Conservation (phyloP, 345 rosid species). For the Eucalyptus sp. region DNA sequence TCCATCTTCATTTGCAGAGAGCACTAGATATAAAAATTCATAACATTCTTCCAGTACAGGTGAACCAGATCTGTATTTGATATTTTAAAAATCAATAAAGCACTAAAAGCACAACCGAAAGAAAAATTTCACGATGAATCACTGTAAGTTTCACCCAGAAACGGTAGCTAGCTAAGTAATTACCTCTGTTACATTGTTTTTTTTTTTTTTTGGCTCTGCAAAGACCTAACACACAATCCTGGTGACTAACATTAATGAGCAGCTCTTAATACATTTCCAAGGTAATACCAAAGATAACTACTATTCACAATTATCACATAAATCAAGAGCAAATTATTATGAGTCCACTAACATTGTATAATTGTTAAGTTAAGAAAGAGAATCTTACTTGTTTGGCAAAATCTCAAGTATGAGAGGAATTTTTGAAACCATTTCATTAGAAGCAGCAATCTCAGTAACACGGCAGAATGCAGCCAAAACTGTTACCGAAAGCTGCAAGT, state of each 20-base stretch:
- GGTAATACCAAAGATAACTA: neutral
- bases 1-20: conserved; percentile 51
- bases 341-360: neutral
- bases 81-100: neutral
- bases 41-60: conserved; percentile 55
- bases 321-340: neutral
- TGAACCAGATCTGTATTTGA: conserved; percentile 19
- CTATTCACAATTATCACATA: accelerated
- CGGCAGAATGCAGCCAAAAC: conserved; percentile 78
- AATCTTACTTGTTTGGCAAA: conserved; percentile 36
- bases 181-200: neutral
- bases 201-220: neutral
- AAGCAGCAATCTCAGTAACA: conserved; percentile 64
- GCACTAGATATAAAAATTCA: conserved; percentile 61
- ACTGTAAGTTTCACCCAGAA: neutral
- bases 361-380: neutral
- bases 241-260: neutral
- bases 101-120: neutral
- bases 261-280: neutral
- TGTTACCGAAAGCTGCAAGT: conserved; percentile 60
- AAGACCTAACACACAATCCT: neutral
- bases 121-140: neutral
- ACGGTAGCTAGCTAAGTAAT: neutral
- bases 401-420: conserved; percentile 53
- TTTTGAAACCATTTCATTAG: conserved; percentile 56